Conservation (phyloP, 768 basidiomycete species). For the Xerocomus potaroensis region DNA sequence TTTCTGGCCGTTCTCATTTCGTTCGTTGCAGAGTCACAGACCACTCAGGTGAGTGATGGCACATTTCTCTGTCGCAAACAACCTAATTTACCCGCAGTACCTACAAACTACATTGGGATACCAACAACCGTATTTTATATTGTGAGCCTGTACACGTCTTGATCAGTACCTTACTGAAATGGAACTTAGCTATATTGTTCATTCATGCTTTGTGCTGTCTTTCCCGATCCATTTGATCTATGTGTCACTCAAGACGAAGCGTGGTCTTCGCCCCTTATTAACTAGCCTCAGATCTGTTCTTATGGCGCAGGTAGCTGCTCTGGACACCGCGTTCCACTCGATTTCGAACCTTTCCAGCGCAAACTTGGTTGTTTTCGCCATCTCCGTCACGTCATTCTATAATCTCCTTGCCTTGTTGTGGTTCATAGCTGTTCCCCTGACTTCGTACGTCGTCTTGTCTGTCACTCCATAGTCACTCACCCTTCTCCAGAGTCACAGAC, state of each 20-base stretch:
- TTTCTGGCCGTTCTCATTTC: slow-evolving; percentile 61
- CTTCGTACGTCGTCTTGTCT: slow-evolving; percentile 51
- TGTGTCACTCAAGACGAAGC: slow-evolving; percentile 47
- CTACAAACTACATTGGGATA: slow-evolving; percentile 75
- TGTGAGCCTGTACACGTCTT: slow-evolving; percentile 46
- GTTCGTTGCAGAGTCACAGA: slow-evolving; percentile 74
- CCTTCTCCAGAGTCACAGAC: slow-evolving; percentile 60
- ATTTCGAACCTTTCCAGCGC: slow-evolving; percentile 22
- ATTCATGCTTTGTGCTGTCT: slow-evolving; percentile 72
- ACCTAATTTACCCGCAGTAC: slow-evolving; percentile 45
- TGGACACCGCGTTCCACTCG: slow-evolving; percentile 7
- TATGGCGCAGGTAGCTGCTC: slow-evolving; percentile 25
- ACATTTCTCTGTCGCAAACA: not conserved
- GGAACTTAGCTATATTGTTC: slow-evolving; percentile 71
- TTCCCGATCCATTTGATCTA: slow-evolving; percentile 80
- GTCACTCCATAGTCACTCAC: slow-evolving; percentile 4
- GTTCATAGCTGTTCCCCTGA: slow-evolving; percentile 66
- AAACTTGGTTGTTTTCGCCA: slow-evolving; percentile 33
- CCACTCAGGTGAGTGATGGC: slow-evolving; percentile 58
- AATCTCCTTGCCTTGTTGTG: slow-evolving; percentile 67
- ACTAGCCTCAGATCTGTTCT: slow-evolving; percentile 49
- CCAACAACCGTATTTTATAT: slow-evolving; percentile 84
- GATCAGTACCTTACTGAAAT: not conserved
- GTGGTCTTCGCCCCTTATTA: slow-evolving; percentile 47
- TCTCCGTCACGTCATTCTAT: slow-evolving; percentile 39